Conservation (phyloP, 495 filamentous ascomycete genomes). For the Podospora bellae-mahoneyi region DNA sequence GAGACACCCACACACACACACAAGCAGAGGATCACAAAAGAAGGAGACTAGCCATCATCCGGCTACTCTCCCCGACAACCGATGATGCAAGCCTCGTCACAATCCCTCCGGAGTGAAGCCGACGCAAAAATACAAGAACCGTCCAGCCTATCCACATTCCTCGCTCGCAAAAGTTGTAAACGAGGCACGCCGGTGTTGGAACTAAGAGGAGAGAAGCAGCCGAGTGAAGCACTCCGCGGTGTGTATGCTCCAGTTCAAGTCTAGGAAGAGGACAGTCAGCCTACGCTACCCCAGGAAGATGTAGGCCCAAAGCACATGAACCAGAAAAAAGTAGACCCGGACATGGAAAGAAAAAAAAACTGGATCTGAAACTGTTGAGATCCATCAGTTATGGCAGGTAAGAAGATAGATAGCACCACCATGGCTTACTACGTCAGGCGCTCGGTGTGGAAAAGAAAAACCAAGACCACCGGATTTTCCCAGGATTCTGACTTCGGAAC, state of each 20-base stretch:
- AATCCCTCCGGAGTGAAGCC: slow-evolving; percentile 17
- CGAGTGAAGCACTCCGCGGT: neutral
- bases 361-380: neutral
- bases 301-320: neutral
- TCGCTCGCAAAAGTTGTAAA: neutral
- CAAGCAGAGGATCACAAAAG: neutral
- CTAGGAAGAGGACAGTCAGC: neutral
- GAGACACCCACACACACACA: neutral
- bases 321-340: too few relatives aligned
- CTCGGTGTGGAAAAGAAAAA: too few relatives aligned
- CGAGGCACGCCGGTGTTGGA: neutral
- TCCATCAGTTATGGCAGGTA: neutral
- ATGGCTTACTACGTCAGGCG: too few relatives aligned
- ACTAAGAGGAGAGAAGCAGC: neutral
- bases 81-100: slow-evolving; percentile 25
- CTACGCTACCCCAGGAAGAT: neutral
- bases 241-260: neutral
- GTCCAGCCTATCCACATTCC: neutral
- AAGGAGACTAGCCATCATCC: neutral
- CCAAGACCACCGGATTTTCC: too few relatives aligned
- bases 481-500: neutral
- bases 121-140: neutral
- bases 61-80: slow-evolving; percentile 6
- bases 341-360: neutral
- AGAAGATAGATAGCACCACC: neutral